phyloP scores from a whole-genome alignment of 169 alveolate genomes.

The Plasmodium gallinaceum region DNA sequence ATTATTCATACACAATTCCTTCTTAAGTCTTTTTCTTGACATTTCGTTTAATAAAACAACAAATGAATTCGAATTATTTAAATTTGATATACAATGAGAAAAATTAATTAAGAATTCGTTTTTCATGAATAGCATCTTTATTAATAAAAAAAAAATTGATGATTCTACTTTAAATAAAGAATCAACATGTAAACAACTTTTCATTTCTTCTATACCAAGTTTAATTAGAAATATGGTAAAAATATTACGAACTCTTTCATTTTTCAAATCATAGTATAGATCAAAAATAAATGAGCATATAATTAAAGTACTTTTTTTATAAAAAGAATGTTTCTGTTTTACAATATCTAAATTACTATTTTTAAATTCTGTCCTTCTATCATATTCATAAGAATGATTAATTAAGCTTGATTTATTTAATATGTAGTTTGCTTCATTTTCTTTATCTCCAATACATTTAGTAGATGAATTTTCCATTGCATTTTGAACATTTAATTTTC shows the following conservation, averaged over 20 bases:
- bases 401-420: not conserved
- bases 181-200: constrained; percentile 45
- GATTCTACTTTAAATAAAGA: constrained; percentile 38
- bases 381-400: constrained; percentile 25
- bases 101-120: constrained; percentile 24
- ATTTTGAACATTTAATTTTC: not conserved
- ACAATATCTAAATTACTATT: not conserved
- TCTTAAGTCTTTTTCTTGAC: constrained; percentile 3
- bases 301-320: constrained; percentile 30
- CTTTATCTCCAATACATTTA: not conserved
- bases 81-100: constrained; percentile 22
- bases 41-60: constrained; percentile 20
- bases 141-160: constrained; percentile 42
- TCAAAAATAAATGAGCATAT: constrained; percentile 71
- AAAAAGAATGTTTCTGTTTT: constrained; percentile 24
- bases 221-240: constrained; percentile 65
- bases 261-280: constrained; percentile 37
- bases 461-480: not conserved
- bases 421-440: not conserved
- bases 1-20: not conserved
- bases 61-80: constrained; percentile 41
- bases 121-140: constrained; percentile 59
- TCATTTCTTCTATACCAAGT: constrained; percentile 68
- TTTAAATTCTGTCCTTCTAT: not conserved
- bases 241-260: constrained; percentile 39